Conservation (phyloP, 1,284 basidiomycete genomes). For the Sporisorium exsertum region DNA sequence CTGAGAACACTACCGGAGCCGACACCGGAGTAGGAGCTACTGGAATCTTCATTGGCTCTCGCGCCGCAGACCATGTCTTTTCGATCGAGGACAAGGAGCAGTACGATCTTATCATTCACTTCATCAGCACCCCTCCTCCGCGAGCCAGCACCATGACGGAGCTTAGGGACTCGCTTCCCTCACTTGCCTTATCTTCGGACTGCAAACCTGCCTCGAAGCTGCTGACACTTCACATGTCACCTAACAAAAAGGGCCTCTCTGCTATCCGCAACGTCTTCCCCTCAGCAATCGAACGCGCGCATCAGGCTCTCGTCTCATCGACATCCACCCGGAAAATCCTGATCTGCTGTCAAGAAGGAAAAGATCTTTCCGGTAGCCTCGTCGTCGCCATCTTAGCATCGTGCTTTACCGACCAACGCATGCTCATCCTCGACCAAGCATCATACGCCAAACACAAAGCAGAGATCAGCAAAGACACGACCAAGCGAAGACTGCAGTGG, state of each 20-base stretch:
- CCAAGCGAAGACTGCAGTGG: conserved; percentile 82
- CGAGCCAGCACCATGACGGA: neutral
- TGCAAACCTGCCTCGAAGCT: neutral
- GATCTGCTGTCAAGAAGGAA: conserved; percentile 39
- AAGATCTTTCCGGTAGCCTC: conserved; percentile 41
- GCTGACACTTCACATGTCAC: conserved; percentile 13
- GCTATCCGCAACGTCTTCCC: conserved; percentile 36
- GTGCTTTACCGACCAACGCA: conserved; percentile 63
- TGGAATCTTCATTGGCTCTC: conserved; percentile 23
- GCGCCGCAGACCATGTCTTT: conserved; percentile 23
- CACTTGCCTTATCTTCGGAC: neutral
- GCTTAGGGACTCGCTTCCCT: neutral
- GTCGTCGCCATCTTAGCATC: conserved; percentile 42
- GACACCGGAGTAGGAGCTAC: conserved; percentile 22
- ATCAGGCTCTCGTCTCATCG: conserved; percentile 12
- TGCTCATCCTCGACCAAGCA: conserved; percentile 8
- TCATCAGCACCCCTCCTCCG: conserved; percentile 2
- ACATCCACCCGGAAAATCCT: conserved; percentile 11
- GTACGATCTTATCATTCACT: conserved; percentile 25
- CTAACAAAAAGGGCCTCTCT: conserved; percentile 48
- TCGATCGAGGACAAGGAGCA: conserved; percentile 9
- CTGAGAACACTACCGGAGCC: neutral
- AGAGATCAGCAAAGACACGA: conserved; percentile 73
- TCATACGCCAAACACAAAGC: neutral
- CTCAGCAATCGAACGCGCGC: conserved; percentile 29